phyloP scores from a whole-genome alignment of 495 filamentous ascomycete species.

The Penicillium psychrofluorescens region DNA sequence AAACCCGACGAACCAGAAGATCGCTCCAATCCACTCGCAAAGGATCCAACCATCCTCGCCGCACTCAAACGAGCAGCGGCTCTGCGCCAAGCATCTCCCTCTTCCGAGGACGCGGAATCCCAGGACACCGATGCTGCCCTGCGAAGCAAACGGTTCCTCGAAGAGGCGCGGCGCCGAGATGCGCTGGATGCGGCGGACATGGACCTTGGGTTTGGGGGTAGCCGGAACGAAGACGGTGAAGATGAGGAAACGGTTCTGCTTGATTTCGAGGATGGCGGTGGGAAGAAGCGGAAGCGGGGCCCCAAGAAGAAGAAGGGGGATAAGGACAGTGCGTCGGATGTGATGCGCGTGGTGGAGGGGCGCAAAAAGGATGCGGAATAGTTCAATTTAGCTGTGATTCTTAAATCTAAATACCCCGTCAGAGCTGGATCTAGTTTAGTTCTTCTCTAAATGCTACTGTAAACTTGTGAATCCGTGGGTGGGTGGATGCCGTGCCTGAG shows the following conservation, averaged over 20 bases:
- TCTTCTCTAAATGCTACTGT: too few species aligned
- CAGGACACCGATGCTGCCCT: slow-evolving; percentile 47
- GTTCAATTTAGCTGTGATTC: neutral
- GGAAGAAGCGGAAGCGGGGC: slow-evolving; percentile 69
- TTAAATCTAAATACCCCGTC: neutral
- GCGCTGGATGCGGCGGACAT: slow-evolving; percentile 86
- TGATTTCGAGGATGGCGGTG: slow-evolving; percentile 45
- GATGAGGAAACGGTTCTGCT: slow-evolving; percentile 70
- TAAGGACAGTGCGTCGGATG: slow-evolving; percentile 70
- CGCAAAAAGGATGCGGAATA: slow-evolving; percentile 37
- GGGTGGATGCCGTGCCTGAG: too few species aligned
- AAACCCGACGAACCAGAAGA: slow-evolving; percentile 36
- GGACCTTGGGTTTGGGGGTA: slow-evolving; percentile 88
- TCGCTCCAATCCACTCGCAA: slow-evolving; percentile 48
- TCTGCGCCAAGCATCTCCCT: slow-evolving; percentile 46
- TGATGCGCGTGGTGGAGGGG: slow-evolving; percentile 71
- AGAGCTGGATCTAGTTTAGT: too few species aligned
- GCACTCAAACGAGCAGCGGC: slow-evolving; percentile 79
- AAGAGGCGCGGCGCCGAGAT: slow-evolving; percentile 45
- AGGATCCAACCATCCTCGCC: slow-evolving; percentile 72
- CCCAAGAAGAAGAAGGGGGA: slow-evolving; percentile 85
- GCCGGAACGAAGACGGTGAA: slow-evolving; percentile 71
- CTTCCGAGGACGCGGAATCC: slow-evolving; percentile 27
- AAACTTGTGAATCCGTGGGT: too few species aligned
- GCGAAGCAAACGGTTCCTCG: slow-evolving; percentile 66